A percentile compares a stretch with the other conserved stretches of the same genome.
These are phyloP conservation scores for Petasospora fabianii DNA, from an alignment of 1,139 yeast genomes.

Conservation along the genomic window DNA sequence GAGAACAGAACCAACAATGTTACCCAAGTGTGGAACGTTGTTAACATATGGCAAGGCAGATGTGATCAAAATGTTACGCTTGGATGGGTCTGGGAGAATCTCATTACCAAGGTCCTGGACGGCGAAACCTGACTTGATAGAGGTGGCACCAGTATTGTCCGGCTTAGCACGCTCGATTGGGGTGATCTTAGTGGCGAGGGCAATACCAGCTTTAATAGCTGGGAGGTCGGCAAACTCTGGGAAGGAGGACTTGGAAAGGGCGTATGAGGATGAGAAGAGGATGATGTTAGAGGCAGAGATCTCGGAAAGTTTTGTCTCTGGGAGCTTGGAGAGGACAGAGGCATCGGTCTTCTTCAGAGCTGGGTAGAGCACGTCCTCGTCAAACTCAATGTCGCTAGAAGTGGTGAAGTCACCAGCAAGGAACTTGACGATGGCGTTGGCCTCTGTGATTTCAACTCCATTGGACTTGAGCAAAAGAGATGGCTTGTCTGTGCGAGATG, in stretches of 20 bases:
- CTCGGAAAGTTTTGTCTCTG: slow-evolving; percentile 24
- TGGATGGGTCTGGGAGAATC: slow-evolving; percentile 52
- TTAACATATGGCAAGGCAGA: slow-evolving; percentile 97
- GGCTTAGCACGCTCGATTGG: slow-evolving; percentile 37
- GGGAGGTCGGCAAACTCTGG: slow-evolving; percentile 35
- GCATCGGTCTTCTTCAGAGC: slow-evolving; percentile 23
- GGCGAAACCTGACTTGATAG: slow-evolving; percentile 40
- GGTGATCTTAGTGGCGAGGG: slow-evolving; percentile 30
- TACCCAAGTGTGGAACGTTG: slow-evolving; percentile 97
- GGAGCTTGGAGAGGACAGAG: slow-evolving; percentile 22
- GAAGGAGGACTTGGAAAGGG: slow-evolving; percentile 29
- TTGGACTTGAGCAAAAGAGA: slow-evolving; percentile 35
- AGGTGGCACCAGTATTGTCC: slow-evolving; percentile 54
- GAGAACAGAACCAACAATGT: slow-evolving; percentile 90
- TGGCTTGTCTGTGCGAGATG: slow-evolving; percentile 34
- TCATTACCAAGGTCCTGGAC: slow-evolving; percentile 36
- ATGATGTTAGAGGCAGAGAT: slow-evolving; percentile 32
- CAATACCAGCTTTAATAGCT: slow-evolving; percentile 40
- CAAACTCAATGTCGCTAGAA: slow-evolving; percentile 32
- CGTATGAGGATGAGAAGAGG: slow-evolving; percentile 33
- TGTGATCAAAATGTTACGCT: slow-evolving; percentile 79
- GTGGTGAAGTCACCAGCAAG: slow-evolving; percentile 45
- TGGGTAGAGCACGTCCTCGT: slow-evolving; percentile 33
- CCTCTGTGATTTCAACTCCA: slow-evolving; percentile 58
- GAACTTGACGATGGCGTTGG: slow-evolving; percentile 80